Conservation (phyloP, 805 yeast genomes). For the Candida ulmi region DNA sequence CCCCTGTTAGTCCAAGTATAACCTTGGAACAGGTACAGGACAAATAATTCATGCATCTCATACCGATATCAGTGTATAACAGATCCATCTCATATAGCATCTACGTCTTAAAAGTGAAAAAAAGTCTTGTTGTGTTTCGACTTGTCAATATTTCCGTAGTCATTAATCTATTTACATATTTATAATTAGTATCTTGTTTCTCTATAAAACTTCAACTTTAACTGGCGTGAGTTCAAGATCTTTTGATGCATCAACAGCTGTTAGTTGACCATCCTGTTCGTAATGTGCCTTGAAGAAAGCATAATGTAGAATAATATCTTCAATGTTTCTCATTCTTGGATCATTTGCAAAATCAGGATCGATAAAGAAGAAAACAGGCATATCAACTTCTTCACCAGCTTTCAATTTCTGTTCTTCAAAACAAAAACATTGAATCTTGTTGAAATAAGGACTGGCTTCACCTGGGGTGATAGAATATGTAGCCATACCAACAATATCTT, state of each 20-base stretch:
- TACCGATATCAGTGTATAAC: no score
- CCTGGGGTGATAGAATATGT: slow-evolving; percentile 96
- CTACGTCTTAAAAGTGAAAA: no score
- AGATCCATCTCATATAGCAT: no score
- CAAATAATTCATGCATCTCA: neutral
- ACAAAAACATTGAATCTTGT: slow-evolving; percentile 96
- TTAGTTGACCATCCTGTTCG: slow-evolving; percentile 32
- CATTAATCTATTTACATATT: neutral
- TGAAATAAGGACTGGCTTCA: slow-evolving; percentile 92
- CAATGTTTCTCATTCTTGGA: slow-evolving; percentile 86
- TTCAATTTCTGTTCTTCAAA: slow-evolving; percentile 91
- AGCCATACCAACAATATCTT: slow-evolving; percentile 97
- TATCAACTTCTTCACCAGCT: slow-evolving; percentile 97
- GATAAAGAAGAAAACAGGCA: slow-evolving; percentile 96
- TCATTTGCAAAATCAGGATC: slow-evolving; percentile 95
- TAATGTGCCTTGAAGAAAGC: slow-evolving; percentile 73
- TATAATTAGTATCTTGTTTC: neutral
- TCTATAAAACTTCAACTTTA: slow-evolving; percentile 8
- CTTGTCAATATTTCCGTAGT: no score
- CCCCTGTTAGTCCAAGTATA: slow-evolving; percentile 17
- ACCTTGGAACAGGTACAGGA: slow-evolving; percentile 12
- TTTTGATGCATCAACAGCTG: slow-evolving; percentile 22
- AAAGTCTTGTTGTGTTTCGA: no score
- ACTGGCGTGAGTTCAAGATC: slow-evolving; percentile 20
- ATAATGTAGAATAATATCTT: slow-evolving; percentile 86